These are phyloP conservation scores for Diplodia seriata DNA, from an alignment of 2,329 filamentous ascomycete genomes.

Conservation along the genomic window DNA sequence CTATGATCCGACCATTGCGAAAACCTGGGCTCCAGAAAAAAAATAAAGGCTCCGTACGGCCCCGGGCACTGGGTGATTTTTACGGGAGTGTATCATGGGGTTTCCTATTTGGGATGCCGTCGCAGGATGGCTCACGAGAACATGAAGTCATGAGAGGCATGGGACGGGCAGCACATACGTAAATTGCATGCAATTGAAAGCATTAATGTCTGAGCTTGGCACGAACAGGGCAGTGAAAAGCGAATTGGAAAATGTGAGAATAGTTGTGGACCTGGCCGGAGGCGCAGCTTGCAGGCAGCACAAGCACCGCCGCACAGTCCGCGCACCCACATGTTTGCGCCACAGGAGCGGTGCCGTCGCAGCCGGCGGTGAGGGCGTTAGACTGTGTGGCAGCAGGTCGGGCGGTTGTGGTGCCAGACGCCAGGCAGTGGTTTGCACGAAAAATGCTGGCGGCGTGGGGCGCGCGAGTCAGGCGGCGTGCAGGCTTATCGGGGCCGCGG, in stretches of 20 bases:
- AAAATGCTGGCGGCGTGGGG: conserved; percentile 15
- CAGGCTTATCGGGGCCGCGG: conserved; percentile 14
- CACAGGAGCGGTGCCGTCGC: conserved; percentile 15
- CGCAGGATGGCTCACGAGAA: conserved; percentile 21
- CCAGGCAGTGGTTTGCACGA: background rate
- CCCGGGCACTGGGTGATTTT: background rate
- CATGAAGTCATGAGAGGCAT: conserved; percentile 11
- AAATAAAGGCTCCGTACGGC: background rate
- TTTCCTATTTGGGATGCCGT: conserved; percentile 2
- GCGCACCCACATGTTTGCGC: background rate
- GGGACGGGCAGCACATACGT: background rate
- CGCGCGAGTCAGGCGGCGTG: conserved; percentile 17
- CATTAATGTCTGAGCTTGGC: background rate
- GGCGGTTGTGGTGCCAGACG: conserved; percentile 10
- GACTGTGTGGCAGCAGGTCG: conserved; percentile 2
- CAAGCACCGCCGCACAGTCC: conserved; percentile 6
- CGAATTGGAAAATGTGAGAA: background rate
- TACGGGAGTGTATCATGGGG: background rate
- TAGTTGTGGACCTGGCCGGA: no score
- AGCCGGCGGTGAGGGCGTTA: conserved; percentile 10
- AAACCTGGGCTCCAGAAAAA: background rate
- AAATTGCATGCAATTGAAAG: conserved; percentile 6
- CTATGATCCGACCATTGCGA: background rate
- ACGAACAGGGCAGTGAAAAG: background rate
- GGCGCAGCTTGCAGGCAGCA: background rate